Percentiles rank a stretch among this genome's conserved stretches.
Conservation (phyloP, 106 monocot species). For the Agapanthus africanus region DNA sequence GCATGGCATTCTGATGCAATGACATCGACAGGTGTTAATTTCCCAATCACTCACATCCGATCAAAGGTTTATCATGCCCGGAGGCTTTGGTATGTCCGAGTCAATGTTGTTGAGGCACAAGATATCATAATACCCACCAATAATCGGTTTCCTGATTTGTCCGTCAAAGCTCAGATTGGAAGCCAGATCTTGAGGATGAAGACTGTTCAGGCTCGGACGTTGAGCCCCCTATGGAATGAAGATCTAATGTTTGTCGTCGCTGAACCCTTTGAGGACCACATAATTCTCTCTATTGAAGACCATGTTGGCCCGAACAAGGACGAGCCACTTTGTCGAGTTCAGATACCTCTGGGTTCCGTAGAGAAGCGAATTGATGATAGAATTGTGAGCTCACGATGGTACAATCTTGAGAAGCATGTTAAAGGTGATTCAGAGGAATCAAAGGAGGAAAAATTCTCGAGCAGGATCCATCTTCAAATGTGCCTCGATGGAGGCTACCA, state of each 20-base stretch:
- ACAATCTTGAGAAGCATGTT: slow-evolving; percentile 34
- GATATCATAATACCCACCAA: slow-evolving; percentile 29
- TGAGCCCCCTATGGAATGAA: slow-evolving; percentile 36
- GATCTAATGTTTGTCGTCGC: slow-evolving; percentile 59
- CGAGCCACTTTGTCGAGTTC: slow-evolving; percentile 29
- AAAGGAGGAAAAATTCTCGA: slow-evolving; percentile 51
- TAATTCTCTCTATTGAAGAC: slow-evolving; percentile 41
- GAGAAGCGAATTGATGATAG: slow-evolving; percentile 37
- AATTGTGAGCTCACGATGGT: slow-evolving; percentile 31
- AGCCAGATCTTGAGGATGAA: slow-evolving; percentile 36
- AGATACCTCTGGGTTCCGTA: slow-evolving; percentile 16
- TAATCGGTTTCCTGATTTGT: slow-evolving; percentile 42
- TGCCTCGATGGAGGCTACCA: slow-evolving; percentile 77
- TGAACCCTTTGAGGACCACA: slow-evolving; percentile 60
- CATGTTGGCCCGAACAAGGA: slow-evolving; percentile 40
- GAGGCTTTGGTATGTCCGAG: slow-evolving; percentile 64
- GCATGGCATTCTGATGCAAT: slow-evolving; percentile 36
- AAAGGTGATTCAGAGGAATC: slow-evolving; percentile 21
- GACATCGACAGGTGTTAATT: neutral
- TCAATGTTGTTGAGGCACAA: slow-evolving; percentile 50
- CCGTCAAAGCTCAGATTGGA: slow-evolving; percentile 39
- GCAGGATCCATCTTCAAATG: slow-evolving; percentile 34
- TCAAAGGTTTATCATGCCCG: slow-evolving; percentile 69
- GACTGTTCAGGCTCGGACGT: slow-evolving; percentile 23
- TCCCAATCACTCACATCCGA: slow-evolving; percentile 18